phyloP scores from a whole-genome alignment of 495 filamentous ascomycete genomes.

The Penicillium lagena region DNA sequence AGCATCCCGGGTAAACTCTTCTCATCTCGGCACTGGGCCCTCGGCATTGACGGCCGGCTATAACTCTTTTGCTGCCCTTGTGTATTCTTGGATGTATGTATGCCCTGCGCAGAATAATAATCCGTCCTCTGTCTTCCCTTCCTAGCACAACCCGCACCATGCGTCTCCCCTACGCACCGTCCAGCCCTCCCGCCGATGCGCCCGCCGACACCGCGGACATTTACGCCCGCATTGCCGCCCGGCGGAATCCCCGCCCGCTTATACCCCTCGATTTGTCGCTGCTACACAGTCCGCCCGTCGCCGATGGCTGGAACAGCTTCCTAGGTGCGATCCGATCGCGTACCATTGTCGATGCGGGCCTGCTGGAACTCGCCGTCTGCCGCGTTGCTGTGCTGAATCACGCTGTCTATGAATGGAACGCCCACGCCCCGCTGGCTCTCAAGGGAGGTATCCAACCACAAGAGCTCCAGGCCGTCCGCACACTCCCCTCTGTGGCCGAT shows the following conservation, averaged over 20 bases:
- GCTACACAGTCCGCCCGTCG: constrained; percentile 61
- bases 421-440: constrained; percentile 62
- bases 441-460: constrained; percentile 30
- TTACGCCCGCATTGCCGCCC: constrained; percentile 51
- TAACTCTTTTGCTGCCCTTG: no score
- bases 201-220: constrained; percentile 38
- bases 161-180: constrained; percentile 60
- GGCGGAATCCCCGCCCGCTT: constrained; percentile 55
- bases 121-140: no score
- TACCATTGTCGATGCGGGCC: constrained; percentile 56
- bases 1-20: no score
- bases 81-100: no score
- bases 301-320: constrained; percentile 73
- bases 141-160: constrained; percentile 30
- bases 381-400: constrained; percentile 67
- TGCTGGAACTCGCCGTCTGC: constrained; percentile 28
- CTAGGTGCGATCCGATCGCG: constrained; percentile 60
- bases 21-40: no score
- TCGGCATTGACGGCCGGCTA: no score
- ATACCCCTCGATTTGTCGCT: constrained; percentile 64
- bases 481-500: constrained; percentile 29
- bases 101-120: no score
- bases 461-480: constrained; percentile 39
- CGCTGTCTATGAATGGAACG: constrained; percentile 75
- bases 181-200: constrained; percentile 30